A percentile compares a stretch with the other conserved stretches of the same genome.
Conservation (phyloP, 2,329 filamentous ascomycete genomes). For the Paraphoma chrysanthemicola region DNA sequence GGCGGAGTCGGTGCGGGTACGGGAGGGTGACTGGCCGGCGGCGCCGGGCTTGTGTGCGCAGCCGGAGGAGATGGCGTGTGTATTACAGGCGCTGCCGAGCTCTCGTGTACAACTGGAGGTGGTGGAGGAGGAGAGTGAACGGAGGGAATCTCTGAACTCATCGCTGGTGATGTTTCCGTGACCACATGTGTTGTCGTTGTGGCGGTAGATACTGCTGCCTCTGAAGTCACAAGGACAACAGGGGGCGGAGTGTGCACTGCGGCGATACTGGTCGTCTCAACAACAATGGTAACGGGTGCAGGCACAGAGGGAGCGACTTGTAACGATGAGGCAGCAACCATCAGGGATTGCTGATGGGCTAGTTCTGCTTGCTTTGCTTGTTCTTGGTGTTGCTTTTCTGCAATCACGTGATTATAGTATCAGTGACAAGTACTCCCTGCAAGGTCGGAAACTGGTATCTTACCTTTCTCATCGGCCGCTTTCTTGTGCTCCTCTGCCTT, state of each 20-base stretch:
- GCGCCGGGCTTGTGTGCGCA: background rate
- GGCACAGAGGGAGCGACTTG: background rate
- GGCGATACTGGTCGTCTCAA: background rate
- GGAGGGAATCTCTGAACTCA: background rate
- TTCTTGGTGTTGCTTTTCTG: constrained; percentile 5
- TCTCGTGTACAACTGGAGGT: background rate
- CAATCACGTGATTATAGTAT: background rate
- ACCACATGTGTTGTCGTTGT: background rate
- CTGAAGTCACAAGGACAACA: background rate
- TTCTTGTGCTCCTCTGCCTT: constrained; percentile 9
- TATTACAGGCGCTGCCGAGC: background rate
- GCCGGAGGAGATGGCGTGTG: background rate
- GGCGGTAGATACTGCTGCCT: background rate
- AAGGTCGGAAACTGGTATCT: background rate
- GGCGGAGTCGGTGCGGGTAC: background rate
- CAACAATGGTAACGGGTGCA: background rate
- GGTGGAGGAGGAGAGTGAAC: background rate
- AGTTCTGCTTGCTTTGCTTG: constrained; percentile 4
- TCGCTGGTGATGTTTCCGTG: no score
- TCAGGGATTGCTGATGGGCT: constrained; percentile 1
- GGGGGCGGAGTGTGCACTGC: background rate
- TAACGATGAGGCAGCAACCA: background rate
- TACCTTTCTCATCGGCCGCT: constrained; percentile 6
- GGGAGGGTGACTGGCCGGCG: background rate
- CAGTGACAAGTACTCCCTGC: no score